Conservation (phyloP, 768 basidiomycete genomes). For the Lactifluus rugatus region DNA sequence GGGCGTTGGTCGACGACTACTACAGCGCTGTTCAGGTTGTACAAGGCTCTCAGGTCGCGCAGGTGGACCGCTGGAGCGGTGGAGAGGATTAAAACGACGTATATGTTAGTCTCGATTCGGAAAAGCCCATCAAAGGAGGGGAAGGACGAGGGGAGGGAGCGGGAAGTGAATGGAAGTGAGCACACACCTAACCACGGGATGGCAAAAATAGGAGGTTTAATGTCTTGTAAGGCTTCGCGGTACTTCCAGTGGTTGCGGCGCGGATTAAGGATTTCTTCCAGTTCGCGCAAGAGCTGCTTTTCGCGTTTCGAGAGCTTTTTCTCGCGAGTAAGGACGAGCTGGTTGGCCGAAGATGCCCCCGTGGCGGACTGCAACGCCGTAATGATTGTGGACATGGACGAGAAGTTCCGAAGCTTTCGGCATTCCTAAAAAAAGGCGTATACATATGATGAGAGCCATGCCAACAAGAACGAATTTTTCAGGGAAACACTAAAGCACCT, state of each 20-base stretch:
- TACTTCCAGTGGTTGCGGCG: conserved; percentile 31
- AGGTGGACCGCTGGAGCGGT: conserved; percentile 28
- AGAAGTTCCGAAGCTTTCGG: conserved; percentile 34
- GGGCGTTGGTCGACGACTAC: conserved; percentile 24
- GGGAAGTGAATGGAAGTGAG: neutral
- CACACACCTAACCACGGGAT: conserved; percentile 35
- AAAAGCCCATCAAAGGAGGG: neutral
- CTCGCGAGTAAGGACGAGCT: conserved; percentile 24
- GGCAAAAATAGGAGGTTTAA: conserved; percentile 18
- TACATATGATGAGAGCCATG: neutral
- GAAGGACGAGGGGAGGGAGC: neutral
- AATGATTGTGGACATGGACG: conserved; percentile 35
- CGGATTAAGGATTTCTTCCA: conserved; percentile 26
- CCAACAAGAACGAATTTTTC: neutral
- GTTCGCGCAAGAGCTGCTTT: conserved; percentile 24
- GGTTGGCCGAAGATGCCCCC: conserved; percentile 31
- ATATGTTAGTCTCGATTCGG: neutral
- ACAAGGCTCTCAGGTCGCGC: neutral
- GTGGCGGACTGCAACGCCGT: conserved; percentile 34
- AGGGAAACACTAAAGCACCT: conserved; percentile 23
- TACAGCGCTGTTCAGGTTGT: neutral
- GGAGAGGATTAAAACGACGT: too few species aligned
- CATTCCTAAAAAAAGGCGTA: conserved; percentile 33
- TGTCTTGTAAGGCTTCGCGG: conserved; percentile 27
- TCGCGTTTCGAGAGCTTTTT: conserved; percentile 14